These are phyloP conservation scores for Phytophthora sansomeana DNA, from an alignment of 352 stramenopile genomes.

Conservation along the genomic window DNA sequence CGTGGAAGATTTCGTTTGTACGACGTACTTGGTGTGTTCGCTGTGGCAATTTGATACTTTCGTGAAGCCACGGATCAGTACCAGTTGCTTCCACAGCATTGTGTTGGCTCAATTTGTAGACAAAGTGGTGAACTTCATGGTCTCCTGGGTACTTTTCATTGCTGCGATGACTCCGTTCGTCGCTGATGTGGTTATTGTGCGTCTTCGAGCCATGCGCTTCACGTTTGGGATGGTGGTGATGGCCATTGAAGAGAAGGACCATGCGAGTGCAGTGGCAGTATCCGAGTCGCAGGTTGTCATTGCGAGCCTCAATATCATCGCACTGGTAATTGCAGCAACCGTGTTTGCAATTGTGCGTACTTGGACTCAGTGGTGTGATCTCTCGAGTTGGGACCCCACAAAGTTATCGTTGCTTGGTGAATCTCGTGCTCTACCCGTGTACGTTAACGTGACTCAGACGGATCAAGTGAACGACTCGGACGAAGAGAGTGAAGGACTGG, in stretches of 20 bases:
- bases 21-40: constrained; percentile 18
- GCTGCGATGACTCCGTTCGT: constrained; percentile 29
- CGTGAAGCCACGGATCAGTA: no score
- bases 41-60: not conserved
- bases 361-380: constrained; percentile 25
- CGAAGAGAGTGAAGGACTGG: no score
- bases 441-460: no score
- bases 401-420: not conserved
- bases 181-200: constrained; percentile 44
- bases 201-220: constrained; percentile 42
- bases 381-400: constrained; percentile 33
- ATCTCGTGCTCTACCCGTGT: no score
- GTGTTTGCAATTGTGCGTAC: constrained; percentile 28
- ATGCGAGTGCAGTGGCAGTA: constrained; percentile 27
- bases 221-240: constrained; percentile 46
- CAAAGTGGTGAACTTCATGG: constrained; percentile 33
- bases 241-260: constrained; percentile 41
- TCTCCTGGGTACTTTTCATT: constrained; percentile 36
- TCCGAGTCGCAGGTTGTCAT: constrained; percentile 20
- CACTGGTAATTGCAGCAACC: constrained; percentile 3
- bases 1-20: constrained; percentile 48
- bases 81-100: not conserved
- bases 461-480: no score
- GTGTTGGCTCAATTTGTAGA: not conserved
- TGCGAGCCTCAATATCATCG: constrained; percentile 8